Percentiles rank a stretch among this genome's conserved stretches.
Conservation (phyloP, 139 green algal genomes). For the Tetradesmus lagerheimii region DNA sequence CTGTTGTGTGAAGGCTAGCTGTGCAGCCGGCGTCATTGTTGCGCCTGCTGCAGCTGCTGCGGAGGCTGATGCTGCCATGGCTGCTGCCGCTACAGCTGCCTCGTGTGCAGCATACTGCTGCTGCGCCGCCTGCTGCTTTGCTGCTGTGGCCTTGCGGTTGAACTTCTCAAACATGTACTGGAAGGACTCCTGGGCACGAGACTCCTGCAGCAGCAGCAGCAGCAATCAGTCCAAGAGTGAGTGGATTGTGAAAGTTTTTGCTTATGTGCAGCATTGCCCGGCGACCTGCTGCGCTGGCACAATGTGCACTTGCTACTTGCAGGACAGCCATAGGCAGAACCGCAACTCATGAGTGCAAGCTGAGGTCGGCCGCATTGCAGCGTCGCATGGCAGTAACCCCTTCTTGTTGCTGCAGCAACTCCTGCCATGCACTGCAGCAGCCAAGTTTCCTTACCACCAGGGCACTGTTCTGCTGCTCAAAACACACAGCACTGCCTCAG, state of each 20-base stretch:
- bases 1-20: neutral
- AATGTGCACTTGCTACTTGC: neutral
- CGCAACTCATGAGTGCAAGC: too few species aligned
- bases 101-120: neutral
- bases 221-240: too few species aligned
- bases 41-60: conserved; percentile 25
- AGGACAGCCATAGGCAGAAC: too few species aligned
- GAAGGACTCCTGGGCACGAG: conserved; percentile 25
- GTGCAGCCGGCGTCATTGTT: neutral
- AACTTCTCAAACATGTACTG: conserved; percentile 44
- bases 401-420: too few species aligned
- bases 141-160: conserved; percentile 24
- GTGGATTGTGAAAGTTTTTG: too few species aligned
- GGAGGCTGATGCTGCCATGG: conserved; percentile 5
- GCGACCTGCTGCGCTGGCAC: neutral
- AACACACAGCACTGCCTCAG: too few species aligned
- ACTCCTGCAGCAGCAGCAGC: conserved; percentile 19
- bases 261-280: too few species aligned
- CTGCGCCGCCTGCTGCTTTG: conserved; percentile 23
- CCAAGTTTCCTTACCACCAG: too few species aligned
- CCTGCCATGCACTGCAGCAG: neutral
- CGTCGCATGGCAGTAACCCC: too few species aligned
- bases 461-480: too few species aligned
- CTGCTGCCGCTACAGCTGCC: neutral
- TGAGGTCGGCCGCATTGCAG: too few species aligned